Percentiles rank a stretch among this genome's conserved stretches.
phyloP scores from a whole-genome alignment of 1,284 basidiomycete species.

The Baeospora myosura region DNA sequence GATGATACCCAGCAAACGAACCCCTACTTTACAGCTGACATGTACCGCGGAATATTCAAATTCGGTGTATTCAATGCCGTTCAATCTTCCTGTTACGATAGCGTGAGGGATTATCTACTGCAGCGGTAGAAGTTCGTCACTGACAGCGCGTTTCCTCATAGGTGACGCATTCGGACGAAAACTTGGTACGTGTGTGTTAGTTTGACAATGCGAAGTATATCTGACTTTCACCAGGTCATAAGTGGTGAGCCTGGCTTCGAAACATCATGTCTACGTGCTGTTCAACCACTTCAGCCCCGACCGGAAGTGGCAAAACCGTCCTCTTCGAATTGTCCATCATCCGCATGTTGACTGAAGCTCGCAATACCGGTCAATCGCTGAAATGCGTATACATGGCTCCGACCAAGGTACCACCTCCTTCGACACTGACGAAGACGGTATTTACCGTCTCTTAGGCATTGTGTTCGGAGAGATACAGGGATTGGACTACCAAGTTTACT shows the following conservation, averaged over 20 bases:
- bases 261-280: not conserved
- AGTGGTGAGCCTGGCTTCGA: slow-evolving; percentile 51
- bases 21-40: slow-evolving; percentile 52
- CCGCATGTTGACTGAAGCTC: slow-evolving; percentile 53
- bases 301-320: slow-evolving; percentile 89
- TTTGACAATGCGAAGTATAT: slow-evolving; percentile 1
- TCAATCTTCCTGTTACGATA: slow-evolving; percentile 76
- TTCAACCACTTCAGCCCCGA: slow-evolving; percentile 55
- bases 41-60: slow-evolving; percentile 75
- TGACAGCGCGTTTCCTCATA: no score
- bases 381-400: slow-evolving; percentile 93
- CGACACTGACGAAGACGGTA: not conserved
- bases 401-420: slow-evolving; percentile 66
- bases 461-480: slow-evolving; percentile 77
- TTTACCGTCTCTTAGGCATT: slow-evolving; percentile 52
- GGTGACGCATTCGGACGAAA: slow-evolving; percentile 66
- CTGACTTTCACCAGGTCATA: slow-evolving; percentile 47
- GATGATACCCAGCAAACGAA: slow-evolving; percentile 1
- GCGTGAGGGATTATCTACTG: slow-evolving; percentile 36
- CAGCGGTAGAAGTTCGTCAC: not conserved
- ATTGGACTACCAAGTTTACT: slow-evolving; percentile 81
- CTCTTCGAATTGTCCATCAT: slow-evolving; percentile 91
- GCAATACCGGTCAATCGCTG: slow-evolving; percentile 26
- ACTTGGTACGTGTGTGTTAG: slow-evolving; percentile 48
- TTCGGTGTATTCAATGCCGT: slow-evolving; percentile 88